Evolutionary conservation across 805 yeast species (phyloP).

Genomic region (Candida peoriensis): DNA sequence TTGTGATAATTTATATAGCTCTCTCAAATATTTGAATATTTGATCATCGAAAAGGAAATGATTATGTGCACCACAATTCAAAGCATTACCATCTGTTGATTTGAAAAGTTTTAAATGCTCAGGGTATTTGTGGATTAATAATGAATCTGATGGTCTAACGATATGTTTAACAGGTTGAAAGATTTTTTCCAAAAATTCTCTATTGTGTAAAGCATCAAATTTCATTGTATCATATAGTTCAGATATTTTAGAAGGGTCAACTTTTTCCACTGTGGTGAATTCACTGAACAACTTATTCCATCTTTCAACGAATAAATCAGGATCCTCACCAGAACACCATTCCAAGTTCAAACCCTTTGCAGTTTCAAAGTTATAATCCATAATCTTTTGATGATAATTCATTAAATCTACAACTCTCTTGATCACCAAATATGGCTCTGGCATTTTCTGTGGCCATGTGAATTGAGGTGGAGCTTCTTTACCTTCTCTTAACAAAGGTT

Average conservation of each 20-base stretch:
- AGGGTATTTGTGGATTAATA: conserved; percentile 25
- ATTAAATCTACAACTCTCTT: conserved; percentile 91
- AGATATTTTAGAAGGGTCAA: conserved; percentile 94
- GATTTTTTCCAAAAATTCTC: conserved; percentile 79
- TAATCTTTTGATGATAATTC: conserved; percentile 81
- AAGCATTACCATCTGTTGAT: conserved; percentile 10
- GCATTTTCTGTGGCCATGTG: conserved; percentile 98
- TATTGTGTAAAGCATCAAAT: conserved; percentile 93
- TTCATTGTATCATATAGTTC: conserved; percentile 98
- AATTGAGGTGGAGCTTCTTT: conserved; percentile 96
- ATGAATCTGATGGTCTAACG: conserved; percentile 25
- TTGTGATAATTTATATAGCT: conserved; percentile 83
- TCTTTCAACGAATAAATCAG: conserved; percentile 82
- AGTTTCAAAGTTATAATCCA: conserved; percentile 73
- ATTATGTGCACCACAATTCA: conserved; percentile 18
- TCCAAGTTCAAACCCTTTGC: conserved; percentile 61
- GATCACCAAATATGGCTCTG: conserved; percentile 92
- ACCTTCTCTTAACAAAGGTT: conserved; percentile 91
- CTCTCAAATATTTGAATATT: conserved; percentile 75
- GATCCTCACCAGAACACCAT: conserved; percentile 98
- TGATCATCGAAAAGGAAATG: conserved; percentile 70
- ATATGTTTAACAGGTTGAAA: conserved; percentile 59
- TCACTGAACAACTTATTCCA: conserved; percentile 97
- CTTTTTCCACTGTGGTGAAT: conserved; percentile 88
- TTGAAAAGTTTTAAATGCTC: conserved; percentile 24